phyloP scores from a whole-genome alignment of 2,329 filamentous ascomycete genomes.

The Seiridium cupressi region DNA sequence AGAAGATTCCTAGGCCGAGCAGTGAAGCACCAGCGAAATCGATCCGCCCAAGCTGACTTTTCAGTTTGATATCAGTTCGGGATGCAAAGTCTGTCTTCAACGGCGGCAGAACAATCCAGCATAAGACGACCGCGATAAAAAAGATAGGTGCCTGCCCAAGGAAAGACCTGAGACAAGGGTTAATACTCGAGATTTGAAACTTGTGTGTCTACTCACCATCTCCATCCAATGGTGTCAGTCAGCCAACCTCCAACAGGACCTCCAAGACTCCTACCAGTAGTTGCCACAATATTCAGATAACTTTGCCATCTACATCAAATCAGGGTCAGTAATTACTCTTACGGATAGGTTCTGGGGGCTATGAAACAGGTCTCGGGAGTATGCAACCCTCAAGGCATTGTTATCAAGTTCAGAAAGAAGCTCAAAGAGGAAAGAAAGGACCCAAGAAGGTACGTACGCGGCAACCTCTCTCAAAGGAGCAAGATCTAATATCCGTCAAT shows the following conservation, averaged over 20 bases:
- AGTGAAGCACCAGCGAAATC: slow-evolving; percentile 57
- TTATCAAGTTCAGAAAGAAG: no score
- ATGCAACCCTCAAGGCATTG: no score
- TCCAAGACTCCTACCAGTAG: slow-evolving; percentile 48
- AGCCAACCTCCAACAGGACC: slow-evolving; percentile 59
- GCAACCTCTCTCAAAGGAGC: slow-evolving; percentile 52
- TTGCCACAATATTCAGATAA: slow-evolving; percentile 51
- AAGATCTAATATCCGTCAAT: slow-evolving; percentile 34
- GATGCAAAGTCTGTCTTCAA: slow-evolving; percentile 1
- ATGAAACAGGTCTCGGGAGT: no score
- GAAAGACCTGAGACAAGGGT: slow-evolving; percentile 44
- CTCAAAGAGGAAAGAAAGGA: no score
- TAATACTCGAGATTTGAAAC: neutral
- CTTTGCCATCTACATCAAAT: slow-evolving; percentile 39
- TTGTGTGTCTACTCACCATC: slow-evolving; percentile 46
- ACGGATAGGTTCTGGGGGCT: no score
- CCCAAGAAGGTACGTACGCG: slow-evolving; percentile 13
- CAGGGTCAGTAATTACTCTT: no score
- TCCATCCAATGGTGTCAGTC: slow-evolving; percentile 63
- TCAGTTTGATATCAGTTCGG: slow-evolving; percentile 4
- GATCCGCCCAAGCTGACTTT: slow-evolving; percentile 46
- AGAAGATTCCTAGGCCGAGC: slow-evolving; percentile 33
- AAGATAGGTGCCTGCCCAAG: slow-evolving; percentile 56
- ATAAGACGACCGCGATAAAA: slow-evolving; percentile 42
- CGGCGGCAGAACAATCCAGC: slow-evolving; percentile 28